Percentiles rank a stretch among this genome's conserved stretches.
phyloP scores from a whole-genome alignment of 768 basidiomycete genomes.

The Russula earlei region DNA sequence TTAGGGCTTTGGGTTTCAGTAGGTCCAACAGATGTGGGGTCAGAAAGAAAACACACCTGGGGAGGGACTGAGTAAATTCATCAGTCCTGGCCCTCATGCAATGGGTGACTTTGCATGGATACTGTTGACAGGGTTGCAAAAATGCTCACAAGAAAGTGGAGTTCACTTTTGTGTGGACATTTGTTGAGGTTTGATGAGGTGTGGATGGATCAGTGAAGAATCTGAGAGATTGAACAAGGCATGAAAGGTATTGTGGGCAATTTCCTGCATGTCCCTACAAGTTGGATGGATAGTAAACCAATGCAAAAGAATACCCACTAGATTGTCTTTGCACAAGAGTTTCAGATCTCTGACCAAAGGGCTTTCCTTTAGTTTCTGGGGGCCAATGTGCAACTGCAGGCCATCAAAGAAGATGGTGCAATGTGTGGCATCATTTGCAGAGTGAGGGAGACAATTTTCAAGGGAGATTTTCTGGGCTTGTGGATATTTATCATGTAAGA shows the following conservation, averaged over 20 bases:
- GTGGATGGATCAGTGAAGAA: constrained; percentile 53
- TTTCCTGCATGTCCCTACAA: constrained; percentile 39
- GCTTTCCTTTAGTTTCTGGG: constrained; percentile 52
- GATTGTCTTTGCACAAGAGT: constrained; percentile 78
- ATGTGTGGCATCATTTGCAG: constrained; percentile 58
- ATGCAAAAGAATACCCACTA: constrained; percentile 38
- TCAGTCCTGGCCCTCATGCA: not conserved
- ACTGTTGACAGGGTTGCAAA: constrained; percentile 88
- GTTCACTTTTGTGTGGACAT: constrained; percentile 57
- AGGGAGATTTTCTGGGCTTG: constrained; percentile 84
- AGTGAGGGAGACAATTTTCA: constrained; percentile 72
- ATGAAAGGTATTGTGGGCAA: constrained; percentile 91
- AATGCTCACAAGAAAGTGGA: constrained; percentile 89
- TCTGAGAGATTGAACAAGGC: constrained; percentile 92
- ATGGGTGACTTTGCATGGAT: constrained; percentile 24
- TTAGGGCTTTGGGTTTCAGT: constrained; percentile 34
- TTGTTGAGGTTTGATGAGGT: constrained; percentile 55
- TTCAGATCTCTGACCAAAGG: constrained; percentile 74
- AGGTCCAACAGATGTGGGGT: constrained; percentile 50
- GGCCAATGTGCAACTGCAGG: constrained; percentile 40
- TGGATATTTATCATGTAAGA: constrained; percentile 78
- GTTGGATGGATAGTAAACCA: not conserved
- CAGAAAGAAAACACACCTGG: constrained; percentile 73
- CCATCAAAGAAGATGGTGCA: constrained; percentile 67
- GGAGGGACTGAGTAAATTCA: constrained; percentile 45